phyloP scores from a whole-genome alignment of 331 rosid species.

The Phaseolus coccineus region DNA sequence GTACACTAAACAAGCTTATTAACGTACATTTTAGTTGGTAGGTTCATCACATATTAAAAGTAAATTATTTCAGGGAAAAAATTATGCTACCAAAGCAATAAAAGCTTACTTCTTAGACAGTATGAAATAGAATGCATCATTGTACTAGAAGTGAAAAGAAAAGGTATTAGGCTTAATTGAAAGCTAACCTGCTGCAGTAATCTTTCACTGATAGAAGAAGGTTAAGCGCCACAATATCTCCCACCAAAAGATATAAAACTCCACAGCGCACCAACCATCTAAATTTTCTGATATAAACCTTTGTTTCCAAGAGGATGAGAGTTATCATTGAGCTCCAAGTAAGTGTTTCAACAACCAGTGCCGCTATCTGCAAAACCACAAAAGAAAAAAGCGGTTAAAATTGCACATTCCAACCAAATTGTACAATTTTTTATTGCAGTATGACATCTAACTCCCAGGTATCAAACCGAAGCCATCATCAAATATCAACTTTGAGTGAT shows the following conservation, averaged over 20 bases:
- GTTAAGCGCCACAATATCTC: constrained; percentile 71
- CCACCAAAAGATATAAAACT: constrained; percentile 80
- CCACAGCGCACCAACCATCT: constrained; percentile 86
- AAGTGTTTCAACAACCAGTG: constrained; percentile 62
- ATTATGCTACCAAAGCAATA: constrained; percentile 1
- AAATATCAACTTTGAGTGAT: not conserved
- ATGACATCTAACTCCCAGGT: constrained; percentile 15
- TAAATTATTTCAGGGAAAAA: not conserved
- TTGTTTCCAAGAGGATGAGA: constrained; percentile 70
- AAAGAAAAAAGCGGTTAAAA: not conserved
- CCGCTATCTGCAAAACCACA: constrained; percentile 52
- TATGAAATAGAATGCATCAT: not conserved
- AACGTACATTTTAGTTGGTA: not conserved
- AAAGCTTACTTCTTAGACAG: not conserved
- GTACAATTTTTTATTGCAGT: constrained; percentile 26
- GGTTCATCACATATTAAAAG: constrained; percentile 16
- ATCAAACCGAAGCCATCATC: constrained; percentile 36
- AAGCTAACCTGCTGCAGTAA: constrained; percentile 66
- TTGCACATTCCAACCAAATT: constrained; percentile 32
- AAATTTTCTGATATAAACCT: constrained; percentile 67
- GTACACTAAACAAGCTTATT: not conserved
- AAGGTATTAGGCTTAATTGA: constrained; percentile 8
- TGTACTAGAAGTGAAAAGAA: constrained; percentile 6
- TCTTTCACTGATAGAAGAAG: constrained; percentile 67
- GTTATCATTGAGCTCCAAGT: constrained; percentile 76